Evolutionary conservation across 2,329 filamentous ascomycete species (phyloP).

Genomic region (Chrysosporium queenslandicum): DNA sequence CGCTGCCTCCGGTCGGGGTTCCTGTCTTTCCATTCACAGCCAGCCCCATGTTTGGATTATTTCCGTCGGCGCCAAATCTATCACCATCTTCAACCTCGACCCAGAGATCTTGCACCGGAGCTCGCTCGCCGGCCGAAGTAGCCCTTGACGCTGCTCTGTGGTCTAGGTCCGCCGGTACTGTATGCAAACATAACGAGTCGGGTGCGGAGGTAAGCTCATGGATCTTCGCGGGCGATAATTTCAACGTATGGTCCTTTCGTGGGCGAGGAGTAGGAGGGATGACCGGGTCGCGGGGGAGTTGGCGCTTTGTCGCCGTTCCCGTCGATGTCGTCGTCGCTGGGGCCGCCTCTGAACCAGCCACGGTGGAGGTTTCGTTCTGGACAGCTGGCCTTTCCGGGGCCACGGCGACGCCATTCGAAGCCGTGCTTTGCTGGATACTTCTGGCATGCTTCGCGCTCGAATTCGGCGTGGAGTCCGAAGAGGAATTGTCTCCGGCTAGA

Average conservation of each 20-base stretch:
- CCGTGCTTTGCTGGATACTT: neutral
- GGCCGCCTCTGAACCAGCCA: neutral
- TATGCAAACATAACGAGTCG: conserved; percentile 44
- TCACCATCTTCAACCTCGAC: conserved; percentile 9
- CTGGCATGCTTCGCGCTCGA: neutral
- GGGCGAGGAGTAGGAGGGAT: conserved; percentile 18
- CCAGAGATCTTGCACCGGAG: neutral
- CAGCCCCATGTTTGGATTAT: conserved; percentile 8
- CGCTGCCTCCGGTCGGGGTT: neutral
- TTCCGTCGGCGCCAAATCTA: neutral
- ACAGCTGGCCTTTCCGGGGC: conserved; percentile 15
- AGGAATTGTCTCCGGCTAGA: neutral
- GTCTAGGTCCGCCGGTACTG: conserved; percentile 24
- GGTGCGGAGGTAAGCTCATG: conserved; percentile 46
- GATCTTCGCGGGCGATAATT: conserved; percentile 46
- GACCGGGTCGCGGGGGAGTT: neutral
- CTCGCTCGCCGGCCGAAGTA: conserved; percentile 16
- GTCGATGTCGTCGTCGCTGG: neutral
- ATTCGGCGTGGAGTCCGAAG: neutral
- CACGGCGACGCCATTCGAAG: neutral
- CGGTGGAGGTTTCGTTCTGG: conserved; percentile 10
- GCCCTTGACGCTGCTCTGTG: conserved; percentile 20
- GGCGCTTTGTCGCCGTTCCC: too few relatives aligned
- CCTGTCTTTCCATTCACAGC: conserved; percentile 6
- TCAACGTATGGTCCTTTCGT: conserved; percentile 37